Conservation (phyloP, 352 stramenopile species). For the Peronospora farinosa region DNA sequence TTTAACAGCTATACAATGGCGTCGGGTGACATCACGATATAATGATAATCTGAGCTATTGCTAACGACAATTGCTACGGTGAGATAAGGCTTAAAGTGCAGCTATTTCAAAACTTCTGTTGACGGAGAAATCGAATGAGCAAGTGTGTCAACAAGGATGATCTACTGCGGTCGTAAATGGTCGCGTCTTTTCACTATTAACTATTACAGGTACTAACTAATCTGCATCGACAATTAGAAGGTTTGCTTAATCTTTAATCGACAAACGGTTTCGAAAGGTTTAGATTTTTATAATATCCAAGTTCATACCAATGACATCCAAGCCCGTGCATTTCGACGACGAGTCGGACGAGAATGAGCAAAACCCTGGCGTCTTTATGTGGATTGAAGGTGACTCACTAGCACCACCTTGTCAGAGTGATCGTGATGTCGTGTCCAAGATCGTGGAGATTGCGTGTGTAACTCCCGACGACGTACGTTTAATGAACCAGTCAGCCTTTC, state of each 20-base stretch:
- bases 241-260: neutral
- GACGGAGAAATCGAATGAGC: too few species aligned
- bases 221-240: neutral
- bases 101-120: too few species aligned
- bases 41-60: neutral
- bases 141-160: neutral
- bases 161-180: too few species aligned
- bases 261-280: neutral
- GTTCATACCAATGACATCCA: constrained; percentile 9
- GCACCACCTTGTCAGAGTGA: constrained; percentile 57
- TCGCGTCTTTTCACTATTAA: constrained; percentile 15
- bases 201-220: constrained; percentile 3
- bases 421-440: constrained; percentile 47
- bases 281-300: neutral
- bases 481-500: neutral
- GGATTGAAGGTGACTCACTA: constrained; percentile 56
- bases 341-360: constrained; percentile 36
- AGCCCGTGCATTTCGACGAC: constrained; percentile 27
- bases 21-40: constrained; percentile 3
- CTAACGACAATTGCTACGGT: neutral
- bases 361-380: constrained; percentile 48
- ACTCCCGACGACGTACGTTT: constrained; percentile 39
- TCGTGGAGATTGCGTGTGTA: constrained; percentile 43
- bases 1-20: constrained; percentile 23
- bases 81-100: too few species aligned